Base-by-base conservation (phyloP, 495 filamentous ascomycete species). In the Neurospora tetrasperma region DNA sequence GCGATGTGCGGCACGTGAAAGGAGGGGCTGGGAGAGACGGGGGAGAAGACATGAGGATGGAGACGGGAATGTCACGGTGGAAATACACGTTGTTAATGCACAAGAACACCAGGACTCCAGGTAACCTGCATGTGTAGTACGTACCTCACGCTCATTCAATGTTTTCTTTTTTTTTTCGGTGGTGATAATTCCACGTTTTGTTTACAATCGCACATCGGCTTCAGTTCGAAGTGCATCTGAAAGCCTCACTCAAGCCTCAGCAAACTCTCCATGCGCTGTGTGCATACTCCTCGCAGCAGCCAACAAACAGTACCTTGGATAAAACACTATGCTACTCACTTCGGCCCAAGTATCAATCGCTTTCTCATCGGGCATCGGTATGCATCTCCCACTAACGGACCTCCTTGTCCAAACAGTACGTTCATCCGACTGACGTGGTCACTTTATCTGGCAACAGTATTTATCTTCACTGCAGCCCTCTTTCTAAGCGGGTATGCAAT, bases 401-500 rank as follows among this genome's bases (percentile, higher is more conserved):
- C 73, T 20, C 62, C 23, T 42, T 27, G 23, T 66, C 71, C 23
- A 8, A 39, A 54, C 35, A 40, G 20, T 27, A 66, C 69, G 70
- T 16, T 41, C 42, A 68, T 11, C 71, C 76, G 20, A 42, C 27
- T 42, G 11, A 43, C 31, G 43, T 42, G 35, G 4, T n/a, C 6
- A 8, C 16, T 44, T 18, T 44, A 18, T 46, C n/a, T 1, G 20
- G 39, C 31, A 4, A 23, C 7, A 88, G 84, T 86, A 68, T 74
- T 86, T 74, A 71, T 87, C 73, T 85, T 83, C 81, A 86, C 86
- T 69, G 71, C 81, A 23, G 87, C 85, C 72, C 84, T 86, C 70
- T 88, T 83, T 81, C 84, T 83, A 59, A 83, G 79, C 78, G 86
- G 81, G 74, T 90, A 84, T 82, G 84, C 76, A 73, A 86, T 83